phyloP scores from a whole-genome alignment of 1,284 basidiomycete species.

The Marasmius sp. region DNA sequence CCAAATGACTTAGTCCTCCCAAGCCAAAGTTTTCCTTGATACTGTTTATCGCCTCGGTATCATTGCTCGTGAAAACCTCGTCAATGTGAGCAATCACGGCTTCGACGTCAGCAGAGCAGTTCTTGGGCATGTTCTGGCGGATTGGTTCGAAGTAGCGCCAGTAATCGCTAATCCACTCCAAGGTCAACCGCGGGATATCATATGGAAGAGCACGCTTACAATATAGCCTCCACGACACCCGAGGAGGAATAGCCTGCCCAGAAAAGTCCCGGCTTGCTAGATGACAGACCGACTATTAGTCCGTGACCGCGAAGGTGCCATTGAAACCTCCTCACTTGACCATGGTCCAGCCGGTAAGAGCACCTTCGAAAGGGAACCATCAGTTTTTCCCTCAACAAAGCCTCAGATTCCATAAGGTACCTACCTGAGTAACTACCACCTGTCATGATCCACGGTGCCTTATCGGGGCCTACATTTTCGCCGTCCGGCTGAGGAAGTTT shows the following conservation, averaged over 20 bases:
- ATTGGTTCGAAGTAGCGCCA: slow-evolving; percentile 77
- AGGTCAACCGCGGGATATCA: not conserved
- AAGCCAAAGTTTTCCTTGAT: slow-evolving; percentile 65
- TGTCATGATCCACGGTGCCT: slow-evolving; percentile 52
- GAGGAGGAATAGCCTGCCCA: slow-evolving; percentile 71
- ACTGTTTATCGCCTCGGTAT: slow-evolving; percentile 45
- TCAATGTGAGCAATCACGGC: slow-evolving; percentile 67
- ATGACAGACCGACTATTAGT: slow-evolving; percentile 6
- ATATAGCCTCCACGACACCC: slow-evolving; percentile 67
- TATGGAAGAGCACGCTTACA: slow-evolving; percentile 23
- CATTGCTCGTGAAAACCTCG: slow-evolving; percentile 45
- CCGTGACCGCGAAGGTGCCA: slow-evolving; percentile 18
- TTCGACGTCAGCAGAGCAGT: slow-evolving; percentile 72
- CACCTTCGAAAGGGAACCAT: slow-evolving; percentile 31
- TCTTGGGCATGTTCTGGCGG: slow-evolving; percentile 65
- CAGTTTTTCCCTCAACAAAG: not conserved
- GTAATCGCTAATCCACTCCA: slow-evolving; percentile 45
- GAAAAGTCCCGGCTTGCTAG: slow-evolving; percentile 66
- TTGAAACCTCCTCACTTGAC: slow-evolving; percentile 49
- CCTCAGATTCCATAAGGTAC: not conserved
- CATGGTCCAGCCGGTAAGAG: slow-evolving; percentile 73
- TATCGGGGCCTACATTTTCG: slow-evolving; percentile 50
- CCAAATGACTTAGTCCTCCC: slow-evolving; percentile 53
- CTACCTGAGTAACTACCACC: slow-evolving; percentile 55
- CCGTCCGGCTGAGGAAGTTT: slow-evolving; percentile 67